These are phyloP conservation scores for Pulveroboletus sp. DNA, from an alignment of 768 basidiomycete genomes.

Conservation along the genomic window DNA sequence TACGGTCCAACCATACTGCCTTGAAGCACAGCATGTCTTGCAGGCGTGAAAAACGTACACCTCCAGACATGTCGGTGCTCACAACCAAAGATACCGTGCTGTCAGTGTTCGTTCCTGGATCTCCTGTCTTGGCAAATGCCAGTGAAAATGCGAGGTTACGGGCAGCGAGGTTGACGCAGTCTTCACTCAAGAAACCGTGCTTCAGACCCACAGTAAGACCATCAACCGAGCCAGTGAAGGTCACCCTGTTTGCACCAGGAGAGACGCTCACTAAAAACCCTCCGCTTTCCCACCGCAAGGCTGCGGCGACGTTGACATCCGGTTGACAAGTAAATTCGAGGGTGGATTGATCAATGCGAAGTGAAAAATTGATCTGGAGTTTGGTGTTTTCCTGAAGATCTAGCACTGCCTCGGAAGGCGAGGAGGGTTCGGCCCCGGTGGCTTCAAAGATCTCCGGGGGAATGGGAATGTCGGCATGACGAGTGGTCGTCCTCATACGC, in stretches of 20 bases:
- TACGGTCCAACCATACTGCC: conserved; percentile 89
- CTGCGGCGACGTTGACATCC: conserved; percentile 88
- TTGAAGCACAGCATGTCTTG: conserved; percentile 95
- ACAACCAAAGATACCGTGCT: conserved; percentile 68
- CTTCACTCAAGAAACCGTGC: conserved; percentile 82
- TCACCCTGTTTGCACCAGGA: conserved; percentile 65
- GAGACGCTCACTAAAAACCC: conserved; percentile 80
- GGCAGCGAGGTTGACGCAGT: conserved; percentile 75
- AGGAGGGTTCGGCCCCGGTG: conserved; percentile 2
- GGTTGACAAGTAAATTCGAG: conserved; percentile 86
- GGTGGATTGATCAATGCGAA: conserved; percentile 88
- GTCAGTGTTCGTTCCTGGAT: conserved; percentile 32
- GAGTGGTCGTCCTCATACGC: conserved; percentile 56
- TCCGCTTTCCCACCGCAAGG: conserved; percentile 90
- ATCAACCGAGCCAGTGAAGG: conserved; percentile 75
- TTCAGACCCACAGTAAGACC: conserved; percentile 79
- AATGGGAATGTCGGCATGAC: conserved; percentile 16
- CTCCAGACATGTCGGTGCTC: conserved; percentile 82
- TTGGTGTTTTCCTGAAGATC: conserved; percentile 34
- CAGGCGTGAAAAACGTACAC: conserved; percentile 76
- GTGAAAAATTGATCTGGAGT: conserved; percentile 76
- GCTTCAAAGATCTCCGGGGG: conserved; percentile 9
- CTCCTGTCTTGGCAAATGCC: conserved; percentile 54
- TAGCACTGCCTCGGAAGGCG: conserved; percentile 17
- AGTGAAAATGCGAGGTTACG: conserved; percentile 79